Base-by-base conservation (phyloP, 163 green algal species). In the Chlamydomonas reinhardtii region DNA sequence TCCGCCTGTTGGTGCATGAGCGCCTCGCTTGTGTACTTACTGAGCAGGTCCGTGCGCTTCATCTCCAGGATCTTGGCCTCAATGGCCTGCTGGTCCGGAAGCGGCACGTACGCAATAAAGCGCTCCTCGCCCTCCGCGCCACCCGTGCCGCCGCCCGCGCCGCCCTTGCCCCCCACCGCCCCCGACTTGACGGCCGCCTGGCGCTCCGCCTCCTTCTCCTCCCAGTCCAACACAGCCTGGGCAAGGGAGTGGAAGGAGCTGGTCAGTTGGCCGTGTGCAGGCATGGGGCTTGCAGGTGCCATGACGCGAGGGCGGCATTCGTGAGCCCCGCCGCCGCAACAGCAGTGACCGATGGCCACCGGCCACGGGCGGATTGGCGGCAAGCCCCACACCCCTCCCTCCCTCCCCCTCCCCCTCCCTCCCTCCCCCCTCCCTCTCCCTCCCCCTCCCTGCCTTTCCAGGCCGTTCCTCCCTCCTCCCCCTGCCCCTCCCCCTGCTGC, bases 11-110 rank as follows among this genome's bases (percentile, higher is more conserved):
- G 85, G 56, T 93, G 73, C 61, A 91, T 64, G 73, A 99, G 90
- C 37, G 86, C 87, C 0, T 97, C 92, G 31, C 82, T 96, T 14
- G 94, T 92, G 88, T 99, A 99, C 89, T 98, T 98, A 12, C 85
- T 83, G 76, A 99, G 81, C 75, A 99, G 92, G 73, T 97, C 93
- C n/a, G 89, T 82, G 89, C 99, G 99, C 92, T 99, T 99, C 91
- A 97, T 97, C 77, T 97, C 92, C 82, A 99, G 85, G 65, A 99
- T 94, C 35, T 93, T 91, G 64, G 90, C 75, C 94, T 99, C 98
- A 76, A 99, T 99, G 73, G 98, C 95, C 82, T 97, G 94, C 64
- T 98, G 89, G 68, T 99, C 97, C 0, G 98, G 98, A 68, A 99
- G 92, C 20, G 97, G 95, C 73, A 99, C 98, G 84, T 98, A 98